Base-by-base conservation (phyloP, 2,329 filamentous ascomycete genomes). In the Xylaria sp. region DNA sequence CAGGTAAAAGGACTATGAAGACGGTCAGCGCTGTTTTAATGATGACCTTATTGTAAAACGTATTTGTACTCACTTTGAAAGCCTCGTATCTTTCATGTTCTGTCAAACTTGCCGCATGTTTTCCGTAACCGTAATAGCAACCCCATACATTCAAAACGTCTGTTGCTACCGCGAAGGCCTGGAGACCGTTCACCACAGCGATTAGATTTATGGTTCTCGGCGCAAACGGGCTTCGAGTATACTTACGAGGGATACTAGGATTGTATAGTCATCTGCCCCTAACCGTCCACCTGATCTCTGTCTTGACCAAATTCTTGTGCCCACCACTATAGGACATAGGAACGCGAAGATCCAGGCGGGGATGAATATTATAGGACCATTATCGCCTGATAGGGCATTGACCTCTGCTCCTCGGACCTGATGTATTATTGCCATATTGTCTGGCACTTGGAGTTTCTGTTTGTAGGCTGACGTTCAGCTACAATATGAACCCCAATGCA, bases 91-190 rank as follows among this genome's bases (percentile, higher is more conserved):
- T 65, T 44, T 79, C 63, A 28, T 65, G 23, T 1, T 67, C 39
- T 1, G 74, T 70, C 13, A 80, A 48, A 37, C 5, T 66, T 25
- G 23, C 8, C 6, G 25, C n/a, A 62, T 63, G 66, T 75, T 76
- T 69, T 57, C 79, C 79, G 58, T 79, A 79, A 9, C 79, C 78
- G 52, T 77, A 74, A 28, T 70, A 64, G 39, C 76, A 79, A 15
- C 73, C 74, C 23, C 68, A 70, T 10, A 80, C 65, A 72, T 76
- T 74, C 12, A 78, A 66, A 5, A 70, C 70, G 10, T 72, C 68
- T 0, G 77, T 76, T 9, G 70, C 67, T 3, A 79, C 57, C 1
- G 77, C 70, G 50, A 74, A 79, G 1, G 37, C 65, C 78, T 79
- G n/a, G 3, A 41, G 1, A 34, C 5, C 5, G 5, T 44, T 57